Conservation (phyloP, 2,329 filamentous ascomycete species). For the Fusarium beomiforme region DNA sequence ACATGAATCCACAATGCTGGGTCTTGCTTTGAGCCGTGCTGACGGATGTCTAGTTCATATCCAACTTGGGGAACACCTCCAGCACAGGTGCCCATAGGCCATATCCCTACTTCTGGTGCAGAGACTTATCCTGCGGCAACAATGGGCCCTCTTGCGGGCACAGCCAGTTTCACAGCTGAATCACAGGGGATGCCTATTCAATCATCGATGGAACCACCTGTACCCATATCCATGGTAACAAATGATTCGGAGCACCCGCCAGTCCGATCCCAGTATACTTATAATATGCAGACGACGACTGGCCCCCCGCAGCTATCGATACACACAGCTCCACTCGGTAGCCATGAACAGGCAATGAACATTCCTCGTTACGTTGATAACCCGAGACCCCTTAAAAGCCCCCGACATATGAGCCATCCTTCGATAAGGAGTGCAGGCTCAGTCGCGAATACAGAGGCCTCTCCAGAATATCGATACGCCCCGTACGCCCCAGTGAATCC, state of each 20-base stretch:
- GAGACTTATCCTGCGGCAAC: slow-evolving; percentile 61
- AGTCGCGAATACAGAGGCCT: slow-evolving; percentile 58
- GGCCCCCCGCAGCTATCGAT: slow-evolving; percentile 61
- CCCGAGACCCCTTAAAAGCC: slow-evolving; percentile 65
- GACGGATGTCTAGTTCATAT: slow-evolving; percentile 60
- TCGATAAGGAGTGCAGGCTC: slow-evolving; percentile 63
- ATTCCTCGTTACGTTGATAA: slow-evolving; percentile 69
- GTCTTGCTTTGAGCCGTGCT: slow-evolving; percentile 25
- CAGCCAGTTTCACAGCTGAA: slow-evolving; percentile 59
- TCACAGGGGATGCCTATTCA: slow-evolving; percentile 64
- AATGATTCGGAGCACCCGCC: slow-evolving; percentile 58
- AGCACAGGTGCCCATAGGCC: slow-evolving; percentile 56
- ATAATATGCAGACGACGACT: slow-evolving; percentile 62
- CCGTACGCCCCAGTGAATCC: slow-evolving; percentile 49
- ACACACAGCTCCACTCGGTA: slow-evolving; percentile 48
- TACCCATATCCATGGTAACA: slow-evolving; percentile 61
- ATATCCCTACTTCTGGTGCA: slow-evolving; percentile 59
- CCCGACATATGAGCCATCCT: slow-evolving; percentile 63
- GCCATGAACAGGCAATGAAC: slow-evolving; percentile 58
- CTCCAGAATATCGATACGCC: slow-evolving; percentile 67
- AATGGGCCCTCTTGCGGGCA: slow-evolving; percentile 61
- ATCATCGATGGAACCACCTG: slow-evolving; percentile 61
- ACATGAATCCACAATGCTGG: background rate
- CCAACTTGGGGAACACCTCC: slow-evolving; percentile 62
- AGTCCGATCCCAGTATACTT: slow-evolving; percentile 66